These are phyloP conservation scores for Trichoderma sp. DNA, from an alignment of 2,329 filamentous ascomycete species.

Conservation along the genomic window DNA sequence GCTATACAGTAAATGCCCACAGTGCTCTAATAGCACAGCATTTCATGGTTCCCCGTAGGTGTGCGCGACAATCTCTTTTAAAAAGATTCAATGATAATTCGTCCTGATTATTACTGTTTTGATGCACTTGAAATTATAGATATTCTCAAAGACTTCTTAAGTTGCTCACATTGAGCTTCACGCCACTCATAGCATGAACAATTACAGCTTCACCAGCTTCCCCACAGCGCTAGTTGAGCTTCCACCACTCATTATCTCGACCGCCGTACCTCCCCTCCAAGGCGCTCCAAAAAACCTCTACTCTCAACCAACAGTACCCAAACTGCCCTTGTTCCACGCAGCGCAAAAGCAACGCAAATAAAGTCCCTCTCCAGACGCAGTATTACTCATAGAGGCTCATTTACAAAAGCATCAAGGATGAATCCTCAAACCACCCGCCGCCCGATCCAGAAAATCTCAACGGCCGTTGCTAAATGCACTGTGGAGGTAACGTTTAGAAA, in stretches of 20 bases:
- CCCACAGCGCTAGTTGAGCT: slow-evolving; percentile 10
- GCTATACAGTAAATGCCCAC: background rate
- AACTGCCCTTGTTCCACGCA: background rate
- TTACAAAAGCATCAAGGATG: background rate
- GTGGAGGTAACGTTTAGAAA: slow-evolving; percentile 50
- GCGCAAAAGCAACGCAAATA: background rate
- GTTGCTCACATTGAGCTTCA: background rate
- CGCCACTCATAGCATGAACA: background rate
- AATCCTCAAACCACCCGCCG: slow-evolving; percentile 37
- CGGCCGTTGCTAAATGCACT: slow-evolving; percentile 60
- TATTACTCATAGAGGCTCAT: too few species aligned
- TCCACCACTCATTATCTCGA: background rate
- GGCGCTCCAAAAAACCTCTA: slow-evolving; percentile 5
- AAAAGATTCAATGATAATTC: background rate
- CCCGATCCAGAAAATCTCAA: slow-evolving; percentile 60
- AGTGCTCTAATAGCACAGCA: background rate
- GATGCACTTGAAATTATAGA: background rate
- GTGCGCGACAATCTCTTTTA: background rate
- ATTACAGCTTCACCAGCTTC: background rate
- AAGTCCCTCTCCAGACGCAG: background rate
- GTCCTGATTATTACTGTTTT: background rate
- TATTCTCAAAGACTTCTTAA: background rate
- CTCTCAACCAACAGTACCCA: background rate
- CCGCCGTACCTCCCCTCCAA: background rate
- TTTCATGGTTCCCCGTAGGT: background rate